Evolutionary conservation across 2,329 filamentous ascomycete genomes (phyloP), one percentile per base, ranked within the genome.

Genomic region (Beauveria rudraprayagi): DNA sequence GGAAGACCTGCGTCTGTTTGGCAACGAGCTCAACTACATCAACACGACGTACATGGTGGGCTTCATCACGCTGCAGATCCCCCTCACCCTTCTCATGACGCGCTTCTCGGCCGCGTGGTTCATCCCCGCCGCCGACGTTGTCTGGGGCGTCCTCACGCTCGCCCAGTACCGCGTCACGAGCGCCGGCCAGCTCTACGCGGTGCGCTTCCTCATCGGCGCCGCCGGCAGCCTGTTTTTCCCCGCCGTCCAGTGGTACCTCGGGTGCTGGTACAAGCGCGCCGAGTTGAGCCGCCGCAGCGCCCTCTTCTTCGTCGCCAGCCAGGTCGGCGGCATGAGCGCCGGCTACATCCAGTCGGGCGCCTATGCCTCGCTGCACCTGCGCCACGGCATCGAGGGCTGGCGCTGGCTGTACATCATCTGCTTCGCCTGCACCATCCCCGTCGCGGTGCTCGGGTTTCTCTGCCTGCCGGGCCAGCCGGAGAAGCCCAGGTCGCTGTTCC

Each of bases 11-110:
- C 67, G 71, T 1, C 72, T 84, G 47, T 76, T 78, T 54, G 74
- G 75, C 5, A 83, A 83, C 64, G 70, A 85, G 61, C 74, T 83
- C 30, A 83, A 83, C 63, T 80, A 82, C 55, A 65, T 74, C 63
- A 68, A 68, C 61, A 78, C 81, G 3, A 65, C 64, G 7, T 68
- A 65, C 44, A 65, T 64, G 64, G 62, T 66, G 8, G 65, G 65
- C n/a, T 65, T 54, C 48, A 62, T 65, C 22, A 62, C 60, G 3
- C 30, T 63, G 14, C 64, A 65, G 44, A 63, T 66, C 30, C 64
- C 65, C 8, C 50, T 65, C 2, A 64, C 63, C 5, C 56, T 65
- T 9, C 47, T 64, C 34, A 65, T 67, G 65, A 68, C 67, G 10
- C 66, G 66, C 22, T 66, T 66, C 50, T 64, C 63, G 4, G 67